Evolutionary conservation across 805 yeast genomes (phyloP).

Genomic region (Metschnikowia kofuensis): DNA sequence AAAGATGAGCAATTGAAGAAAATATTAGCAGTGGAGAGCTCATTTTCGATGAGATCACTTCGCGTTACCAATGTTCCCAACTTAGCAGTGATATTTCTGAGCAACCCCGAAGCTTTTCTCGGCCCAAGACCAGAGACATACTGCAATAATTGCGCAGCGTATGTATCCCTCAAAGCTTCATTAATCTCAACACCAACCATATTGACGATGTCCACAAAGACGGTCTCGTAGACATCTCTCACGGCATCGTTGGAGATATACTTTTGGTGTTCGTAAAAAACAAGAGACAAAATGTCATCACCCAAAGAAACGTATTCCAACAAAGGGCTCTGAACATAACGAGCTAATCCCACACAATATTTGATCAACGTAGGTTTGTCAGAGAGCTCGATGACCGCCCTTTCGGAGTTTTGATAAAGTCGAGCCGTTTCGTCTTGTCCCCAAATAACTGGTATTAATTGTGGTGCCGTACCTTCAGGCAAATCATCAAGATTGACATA

Average conservation of each 20-base stretch:
- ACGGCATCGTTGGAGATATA: constrained; percentile 64
- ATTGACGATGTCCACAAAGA: constrained; percentile 85
- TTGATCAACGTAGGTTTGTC: constrained; percentile 77
- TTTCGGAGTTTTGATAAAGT: constrained; percentile 73
- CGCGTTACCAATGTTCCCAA: constrained; percentile 60
- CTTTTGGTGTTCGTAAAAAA: constrained; percentile 71
- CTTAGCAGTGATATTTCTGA: constrained; percentile 71
- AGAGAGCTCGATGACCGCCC: constrained; percentile 76
- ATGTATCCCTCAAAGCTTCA: constrained; percentile 76
- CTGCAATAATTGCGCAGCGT: constrained; percentile 67
- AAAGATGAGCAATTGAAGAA: constrained; percentile 93
- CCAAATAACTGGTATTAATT: constrained; percentile 68
- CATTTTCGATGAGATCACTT: constrained; percentile 79
- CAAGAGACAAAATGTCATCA: constrained; percentile 65
- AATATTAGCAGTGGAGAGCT: constrained; percentile 72
- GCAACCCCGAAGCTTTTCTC: constrained; percentile 84
- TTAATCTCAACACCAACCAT: constrained; percentile 93
- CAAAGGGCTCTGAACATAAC: constrained; percentile 91
- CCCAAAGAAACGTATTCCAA: constrained; percentile 82
- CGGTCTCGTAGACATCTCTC: constrained; percentile 66
- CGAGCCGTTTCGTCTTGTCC: constrained; percentile 93
- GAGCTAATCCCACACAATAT: constrained; percentile 85
- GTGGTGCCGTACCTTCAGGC: constrained; percentile 40
- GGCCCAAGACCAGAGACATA: constrained; percentile 93
- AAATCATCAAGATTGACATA: constrained; percentile 49